A percentile compares a stretch with the other conserved stretches of the same genome.
Evolutionary conservation across 1,284 basidiomycete genomes (phyloP).

Genomic region (Ceratobasidium papillatum): DNA sequence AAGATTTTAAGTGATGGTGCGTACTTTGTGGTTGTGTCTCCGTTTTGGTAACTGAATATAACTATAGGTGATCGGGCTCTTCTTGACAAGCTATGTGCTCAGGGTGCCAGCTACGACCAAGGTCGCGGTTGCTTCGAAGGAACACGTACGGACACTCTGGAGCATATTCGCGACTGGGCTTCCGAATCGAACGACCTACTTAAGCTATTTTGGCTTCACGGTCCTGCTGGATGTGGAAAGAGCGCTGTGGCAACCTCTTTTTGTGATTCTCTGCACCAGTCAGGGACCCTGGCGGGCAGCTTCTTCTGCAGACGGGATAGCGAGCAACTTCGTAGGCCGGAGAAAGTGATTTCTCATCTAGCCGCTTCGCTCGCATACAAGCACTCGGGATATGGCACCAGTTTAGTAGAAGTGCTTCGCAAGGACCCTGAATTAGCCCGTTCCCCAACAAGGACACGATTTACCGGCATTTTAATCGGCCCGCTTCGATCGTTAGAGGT

Average conservation of each 20-base stretch:
- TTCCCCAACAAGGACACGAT: background rate
- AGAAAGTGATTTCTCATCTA: constrained; percentile 15
- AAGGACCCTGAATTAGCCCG: background rate
- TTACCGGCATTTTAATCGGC: background rate
- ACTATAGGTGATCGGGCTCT: background rate
- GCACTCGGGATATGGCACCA: background rate
- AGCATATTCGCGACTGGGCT: background rate
- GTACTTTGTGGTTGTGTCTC: background rate
- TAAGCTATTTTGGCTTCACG: constrained; percentile 6
- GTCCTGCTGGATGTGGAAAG: constrained; percentile 17
- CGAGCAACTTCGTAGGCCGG: background rate
- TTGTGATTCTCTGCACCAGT: background rate
- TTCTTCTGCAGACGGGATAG: constrained; percentile 26
- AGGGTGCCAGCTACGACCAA: background rate
- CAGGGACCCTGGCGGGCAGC: background rate
- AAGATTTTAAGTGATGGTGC: background rate
- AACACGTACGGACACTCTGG: background rate
- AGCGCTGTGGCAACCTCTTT: constrained; percentile 17
- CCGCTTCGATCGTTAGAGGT: background rate
- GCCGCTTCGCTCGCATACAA: constrained; percentile 6
- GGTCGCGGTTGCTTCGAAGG: background rate
- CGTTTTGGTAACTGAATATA: background rate
- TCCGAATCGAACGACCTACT: too few species aligned
- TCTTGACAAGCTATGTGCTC: background rate
- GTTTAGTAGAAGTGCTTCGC: background rate